These are phyloP conservation scores for Malassezia sp. DNA, from an alignment of 1,284 basidiomycete genomes.

Conservation along the genomic window DNA sequence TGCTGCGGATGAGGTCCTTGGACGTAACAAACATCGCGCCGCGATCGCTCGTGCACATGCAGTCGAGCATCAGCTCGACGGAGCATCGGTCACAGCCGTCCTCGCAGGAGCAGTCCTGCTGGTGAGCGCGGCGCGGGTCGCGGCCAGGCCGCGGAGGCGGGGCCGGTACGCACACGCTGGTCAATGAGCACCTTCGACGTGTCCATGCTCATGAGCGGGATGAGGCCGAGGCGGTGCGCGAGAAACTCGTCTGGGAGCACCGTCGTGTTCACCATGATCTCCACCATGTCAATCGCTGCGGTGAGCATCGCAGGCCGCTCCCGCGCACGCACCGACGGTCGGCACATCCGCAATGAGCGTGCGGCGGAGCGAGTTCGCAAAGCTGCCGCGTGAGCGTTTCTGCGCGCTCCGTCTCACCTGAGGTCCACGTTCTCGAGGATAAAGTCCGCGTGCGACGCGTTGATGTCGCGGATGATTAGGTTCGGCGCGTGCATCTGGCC, in stretches of 20 bases:
- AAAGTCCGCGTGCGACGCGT: slow-evolving; percentile 34
- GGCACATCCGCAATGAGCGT: slow-evolving; percentile 45
- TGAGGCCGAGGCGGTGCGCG: slow-evolving; percentile 85
- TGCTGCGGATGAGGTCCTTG: slow-evolving; percentile 35
- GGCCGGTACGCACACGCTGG: slow-evolving; percentile 27
- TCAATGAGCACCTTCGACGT: slow-evolving; percentile 33
- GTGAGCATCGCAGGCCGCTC: not conserved
- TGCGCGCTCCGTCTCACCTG: slow-evolving; percentile 11
- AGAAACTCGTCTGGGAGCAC: slow-evolving; percentile 96
- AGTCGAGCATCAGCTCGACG: slow-evolving; percentile 62
- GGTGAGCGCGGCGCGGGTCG: too few relatives aligned
- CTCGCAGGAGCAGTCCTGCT: slow-evolving; percentile 72
- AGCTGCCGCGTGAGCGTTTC: slow-evolving; percentile 12
- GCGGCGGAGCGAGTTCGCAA: slow-evolving; percentile 42
- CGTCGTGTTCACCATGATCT: slow-evolving; percentile 79
- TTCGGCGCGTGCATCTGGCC: slow-evolving; percentile 19
- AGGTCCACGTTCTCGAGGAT: slow-evolving; percentile 42
- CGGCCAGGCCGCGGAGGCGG: too few relatives aligned
- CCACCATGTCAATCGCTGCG: slow-evolving; percentile 83
- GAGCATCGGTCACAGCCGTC: slow-evolving; percentile 69
- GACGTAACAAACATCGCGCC: slow-evolving; percentile 69
- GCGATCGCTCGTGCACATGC: slow-evolving; percentile 53
- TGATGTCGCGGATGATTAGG: slow-evolving; percentile 30
- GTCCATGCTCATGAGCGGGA: slow-evolving; percentile 66
- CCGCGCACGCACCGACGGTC: slow-evolving; percentile 26